Evolutionary conservation across 208 protist species (phyloP).

Genomic region (Angomonas deanei): DNA sequence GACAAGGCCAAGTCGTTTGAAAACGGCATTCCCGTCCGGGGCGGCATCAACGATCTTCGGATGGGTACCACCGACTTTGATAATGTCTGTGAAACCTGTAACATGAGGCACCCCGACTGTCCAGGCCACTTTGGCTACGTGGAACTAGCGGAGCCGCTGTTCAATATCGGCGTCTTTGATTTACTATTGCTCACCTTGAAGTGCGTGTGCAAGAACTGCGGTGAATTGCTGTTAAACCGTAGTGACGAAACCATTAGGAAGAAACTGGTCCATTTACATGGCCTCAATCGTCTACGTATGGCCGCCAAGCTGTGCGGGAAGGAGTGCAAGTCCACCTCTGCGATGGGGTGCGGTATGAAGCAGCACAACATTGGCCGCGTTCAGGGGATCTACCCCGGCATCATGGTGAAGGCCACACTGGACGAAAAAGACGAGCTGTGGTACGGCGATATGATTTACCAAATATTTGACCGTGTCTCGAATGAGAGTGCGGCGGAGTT

Average conservation of each 20-base stretch:
- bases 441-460: conserved; percentile 68
- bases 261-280: conserved; percentile 43
- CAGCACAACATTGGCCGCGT: conserved; percentile 77
- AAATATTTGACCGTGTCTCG: conserved; percentile 70
- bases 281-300: conserved; percentile 68
- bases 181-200: conserved; percentile 93
- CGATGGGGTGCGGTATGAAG: conserved; percentile 58
- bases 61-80: conserved; percentile 88
- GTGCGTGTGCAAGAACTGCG: conserved; percentile 98
- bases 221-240: conserved; percentile 79
- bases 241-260: conserved; percentile 36
- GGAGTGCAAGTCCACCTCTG: conserved; percentile 48
- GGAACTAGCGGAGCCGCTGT: conserved; percentile 96
- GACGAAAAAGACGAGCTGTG: conserved; percentile 70
- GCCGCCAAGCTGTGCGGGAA: conserved; percentile 60
- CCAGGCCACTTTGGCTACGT: conserved; percentile 99
- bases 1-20: conserved; percentile 86
- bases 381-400: conserved; percentile 61
- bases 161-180: conserved; percentile 96
- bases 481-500: conserved; percentile 59
- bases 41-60: conserved; percentile 85
- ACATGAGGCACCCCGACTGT: conserved; percentile 73
- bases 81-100: conserved; percentile 79
- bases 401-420: conserved; percentile 62
- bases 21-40: conserved; percentile 66